A percentile compares a stretch with the other conserved stretches of the same genome.
phyloP scores from a whole-genome alignment of 345 rosid species.

The Citrus medica region DNA sequence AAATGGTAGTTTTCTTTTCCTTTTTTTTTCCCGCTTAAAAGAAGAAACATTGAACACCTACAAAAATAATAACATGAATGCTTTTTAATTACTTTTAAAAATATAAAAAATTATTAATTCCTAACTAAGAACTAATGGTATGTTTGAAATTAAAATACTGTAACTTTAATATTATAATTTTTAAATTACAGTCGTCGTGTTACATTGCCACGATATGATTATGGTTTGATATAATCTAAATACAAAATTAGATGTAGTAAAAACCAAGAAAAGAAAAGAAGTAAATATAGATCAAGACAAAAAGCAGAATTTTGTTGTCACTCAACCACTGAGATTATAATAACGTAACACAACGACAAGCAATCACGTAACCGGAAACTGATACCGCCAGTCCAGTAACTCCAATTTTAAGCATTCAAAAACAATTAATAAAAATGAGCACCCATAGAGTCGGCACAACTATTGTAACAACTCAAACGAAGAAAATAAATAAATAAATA shows the following conservation, averaged over 20 bases:
- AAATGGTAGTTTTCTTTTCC: too few relatives aligned
- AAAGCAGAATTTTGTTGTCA: not conserved
- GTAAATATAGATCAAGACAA: not conserved
- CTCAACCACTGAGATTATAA: not conserved
- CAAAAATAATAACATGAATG: too few relatives aligned
- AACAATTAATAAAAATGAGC: not conserved
- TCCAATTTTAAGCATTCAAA: not conserved
- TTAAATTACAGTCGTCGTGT: fast-evolving
- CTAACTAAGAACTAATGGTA: too few relatives aligned
- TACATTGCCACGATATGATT: not conserved
- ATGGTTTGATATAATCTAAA: not conserved
- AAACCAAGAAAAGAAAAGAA: too few relatives aligned
- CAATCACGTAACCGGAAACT: not conserved
- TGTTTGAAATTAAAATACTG: fast-evolving
- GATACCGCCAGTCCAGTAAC: not conserved
- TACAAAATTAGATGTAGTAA: not conserved
- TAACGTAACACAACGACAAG: not conserved
- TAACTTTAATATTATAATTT: too few relatives aligned
- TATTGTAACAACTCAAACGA: not conserved
- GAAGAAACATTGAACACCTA: too few relatives aligned
- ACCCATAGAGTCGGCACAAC: not conserved
- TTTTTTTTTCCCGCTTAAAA: too few relatives aligned
- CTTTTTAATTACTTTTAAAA: too few relatives aligned
- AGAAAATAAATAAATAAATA: too few relatives aligned
- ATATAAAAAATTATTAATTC: too few relatives aligned